Conservation (phyloP, 78 protist genomes). For the Dictyostelium intermedium region DNA sequence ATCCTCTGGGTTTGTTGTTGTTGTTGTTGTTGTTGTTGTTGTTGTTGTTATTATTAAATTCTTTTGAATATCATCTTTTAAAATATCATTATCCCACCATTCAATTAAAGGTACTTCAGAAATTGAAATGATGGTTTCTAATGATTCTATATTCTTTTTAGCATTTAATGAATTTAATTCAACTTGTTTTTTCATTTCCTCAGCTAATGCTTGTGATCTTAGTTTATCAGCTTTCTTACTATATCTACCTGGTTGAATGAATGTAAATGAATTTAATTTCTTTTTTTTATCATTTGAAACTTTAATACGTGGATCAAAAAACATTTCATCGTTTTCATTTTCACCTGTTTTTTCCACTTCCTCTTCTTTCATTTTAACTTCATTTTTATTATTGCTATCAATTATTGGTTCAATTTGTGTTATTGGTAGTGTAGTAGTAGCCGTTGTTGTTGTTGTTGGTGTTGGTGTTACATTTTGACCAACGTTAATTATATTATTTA, state of each 20-base stretch:
- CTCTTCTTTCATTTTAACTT: background rate
- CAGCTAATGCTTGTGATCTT: slow-evolving; percentile 17
- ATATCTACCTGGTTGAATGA: slow-evolving; percentile 57
- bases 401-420: background rate
- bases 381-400: background rate
- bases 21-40: background rate
- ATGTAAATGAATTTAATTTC: slow-evolving; percentile 51
- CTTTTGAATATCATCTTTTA: background rate
- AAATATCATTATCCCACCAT: slow-evolving; percentile 76
- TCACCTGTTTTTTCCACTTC: background rate
- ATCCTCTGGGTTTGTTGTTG: background rate
- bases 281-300: slow-evolving; percentile 7
- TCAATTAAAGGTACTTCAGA: slow-evolving; percentile 54
- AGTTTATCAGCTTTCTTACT: slow-evolving; percentile 56
- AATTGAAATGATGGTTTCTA: background rate
- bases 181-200: slow-evolving; percentile 25
- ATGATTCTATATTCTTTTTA: background rate
- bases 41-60: background rate
- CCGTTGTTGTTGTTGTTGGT: background rate
- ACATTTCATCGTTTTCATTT: background rate
- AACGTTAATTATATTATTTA: background rate
- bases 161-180: background rate
- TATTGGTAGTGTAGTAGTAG: background rate
- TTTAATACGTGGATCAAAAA: slow-evolving; percentile 68
- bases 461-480: background rate